Evolutionary conservation across 2,329 filamentous ascomycete species (phyloP).

Genomic region (Fusarium sp.): DNA sequence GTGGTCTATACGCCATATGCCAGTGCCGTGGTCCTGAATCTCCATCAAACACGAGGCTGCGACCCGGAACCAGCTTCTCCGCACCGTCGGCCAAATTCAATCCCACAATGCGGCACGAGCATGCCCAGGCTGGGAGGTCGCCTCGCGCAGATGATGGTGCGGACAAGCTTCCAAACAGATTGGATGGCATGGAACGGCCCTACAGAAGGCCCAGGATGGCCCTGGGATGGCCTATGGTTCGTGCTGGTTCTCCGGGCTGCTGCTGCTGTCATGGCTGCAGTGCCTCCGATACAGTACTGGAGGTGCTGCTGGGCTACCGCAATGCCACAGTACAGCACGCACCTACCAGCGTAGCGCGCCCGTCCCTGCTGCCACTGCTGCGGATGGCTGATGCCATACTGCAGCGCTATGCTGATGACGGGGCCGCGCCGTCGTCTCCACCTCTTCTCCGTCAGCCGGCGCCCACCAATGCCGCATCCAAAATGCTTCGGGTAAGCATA

Average conservation of each 20-base stretch:
- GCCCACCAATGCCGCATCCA: slow-evolving; percentile 38
- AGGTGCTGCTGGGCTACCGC: background rate
- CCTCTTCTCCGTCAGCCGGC: slow-evolving; percentile 39
- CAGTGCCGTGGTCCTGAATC: slow-evolving; percentile 32
- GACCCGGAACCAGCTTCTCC: slow-evolving; percentile 40
- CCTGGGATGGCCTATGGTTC: slow-evolving; percentile 37
- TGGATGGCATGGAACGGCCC: slow-evolving; percentile 15
- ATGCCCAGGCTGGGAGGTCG: slow-evolving; percentile 32
- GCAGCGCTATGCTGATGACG: slow-evolving; percentile 36
- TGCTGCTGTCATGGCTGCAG: slow-evolving; percentile 35
- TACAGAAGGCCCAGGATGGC: slow-evolving; percentile 15
- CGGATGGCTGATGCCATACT: slow-evolving; percentile 35
- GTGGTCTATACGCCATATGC: slow-evolving; percentile 16
- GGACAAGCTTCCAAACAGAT: slow-evolving; percentile 22
- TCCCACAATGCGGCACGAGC: slow-evolving; percentile 34
- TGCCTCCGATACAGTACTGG: slow-evolving; percentile 16
- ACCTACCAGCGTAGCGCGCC: slow-evolving; percentile 18
- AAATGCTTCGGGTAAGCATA: slow-evolving; percentile 45
- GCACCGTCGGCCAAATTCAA: slow-evolving; percentile 42
- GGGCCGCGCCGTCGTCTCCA: slow-evolving; percentile 40
- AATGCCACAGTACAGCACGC: background rate
- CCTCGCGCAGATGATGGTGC: slow-evolving; percentile 19
- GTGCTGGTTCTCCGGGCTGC: slow-evolving; percentile 33
- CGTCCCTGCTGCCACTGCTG: slow-evolving; percentile 18
- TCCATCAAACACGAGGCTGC: slow-evolving; percentile 37